A percentile compares a stretch with the other conserved stretches of the same genome.
Conservation (phyloP, 2,329 filamentous ascomycete species). For the Calonectria pteridis region DNA sequence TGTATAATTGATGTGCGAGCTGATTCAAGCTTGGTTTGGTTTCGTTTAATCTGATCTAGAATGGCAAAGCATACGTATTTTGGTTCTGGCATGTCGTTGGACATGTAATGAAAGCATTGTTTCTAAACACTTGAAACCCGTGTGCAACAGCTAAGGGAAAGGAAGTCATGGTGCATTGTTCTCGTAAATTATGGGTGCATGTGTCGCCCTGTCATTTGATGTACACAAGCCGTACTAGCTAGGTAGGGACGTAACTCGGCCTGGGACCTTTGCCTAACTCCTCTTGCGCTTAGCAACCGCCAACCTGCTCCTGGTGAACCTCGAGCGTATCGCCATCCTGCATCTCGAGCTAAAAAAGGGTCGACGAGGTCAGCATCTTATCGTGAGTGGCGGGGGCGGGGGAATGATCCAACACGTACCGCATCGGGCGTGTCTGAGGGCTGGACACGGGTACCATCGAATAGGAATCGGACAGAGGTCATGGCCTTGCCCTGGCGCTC, state of each 20-base stretch:
- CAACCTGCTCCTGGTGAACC: slow-evolving; percentile 98
- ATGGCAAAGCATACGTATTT: slow-evolving; percentile 29
- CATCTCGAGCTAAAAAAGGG: slow-evolving; percentile 84
- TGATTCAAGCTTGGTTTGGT: slow-evolving; percentile 2
- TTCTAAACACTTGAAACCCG: neutral
- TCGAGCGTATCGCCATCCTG: slow-evolving; percentile 94
- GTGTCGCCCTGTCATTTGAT: slow-evolving; percentile 36
- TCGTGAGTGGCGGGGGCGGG: neutral
- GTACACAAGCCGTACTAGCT: slow-evolving; percentile 36
- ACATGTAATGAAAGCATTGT: slow-evolving; percentile 7
- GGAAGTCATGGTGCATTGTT: slow-evolving; percentile 46
- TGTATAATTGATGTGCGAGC: slow-evolving; percentile 18
- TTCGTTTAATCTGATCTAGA: slow-evolving; percentile 22
- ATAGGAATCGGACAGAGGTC: slow-evolving; percentile 90
- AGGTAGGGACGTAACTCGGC: slow-evolving; percentile 32
- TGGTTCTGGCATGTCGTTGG: neutral
- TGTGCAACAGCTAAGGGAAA: neutral
- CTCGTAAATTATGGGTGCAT: slow-evolving; percentile 43
- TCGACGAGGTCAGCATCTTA: slow-evolving; percentile 24
- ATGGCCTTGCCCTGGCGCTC: slow-evolving; percentile 92
- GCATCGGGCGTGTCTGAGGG: slow-evolving; percentile 90
- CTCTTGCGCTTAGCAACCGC: slow-evolving; percentile 63
- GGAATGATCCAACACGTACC: slow-evolving; percentile 68
- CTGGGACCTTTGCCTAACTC: slow-evolving; percentile 27
- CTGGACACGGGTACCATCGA: slow-evolving; percentile 94